Evolutionary conservation across 1,139 yeast genomes (phyloP).

Genomic region (Arxiozyma heterogenica): DNA sequence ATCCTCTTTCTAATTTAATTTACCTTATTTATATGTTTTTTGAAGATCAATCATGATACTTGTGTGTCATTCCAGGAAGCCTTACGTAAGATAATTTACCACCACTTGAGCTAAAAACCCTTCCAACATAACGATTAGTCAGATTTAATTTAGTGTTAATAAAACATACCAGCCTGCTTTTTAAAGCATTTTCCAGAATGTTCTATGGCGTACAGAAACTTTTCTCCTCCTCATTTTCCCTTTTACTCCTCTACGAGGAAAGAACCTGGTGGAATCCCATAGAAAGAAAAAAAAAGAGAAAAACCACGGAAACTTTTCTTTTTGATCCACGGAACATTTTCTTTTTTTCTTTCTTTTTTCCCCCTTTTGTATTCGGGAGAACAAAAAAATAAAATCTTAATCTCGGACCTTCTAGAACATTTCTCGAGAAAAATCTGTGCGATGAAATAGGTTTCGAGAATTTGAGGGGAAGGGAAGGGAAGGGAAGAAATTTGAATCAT

Average conservation of each 20-base stretch:
- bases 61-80: background rate
- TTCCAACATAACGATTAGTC: background rate
- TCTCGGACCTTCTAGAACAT: constrained; percentile 1
- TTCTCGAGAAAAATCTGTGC: background rate
- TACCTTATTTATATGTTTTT: background rate
- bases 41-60: background rate
- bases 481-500: no score
- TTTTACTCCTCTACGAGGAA: background rate
- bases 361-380: no score
- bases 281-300: background rate
- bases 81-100: background rate
- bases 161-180: background rate
- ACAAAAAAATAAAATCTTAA: background rate
- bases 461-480: no score
- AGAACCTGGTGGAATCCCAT: background rate
- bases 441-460: no score
- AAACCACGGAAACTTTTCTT: no score
- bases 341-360: no score
- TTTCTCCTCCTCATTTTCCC: background rate
- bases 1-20: background rate
- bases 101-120: no score
- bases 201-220: background rate
- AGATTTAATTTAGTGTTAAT: background rate
- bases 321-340: background rate
- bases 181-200: background rate